Percentiles rank a stretch among this genome's conserved stretches.
Evolutionary conservation across 768 basidiomycete genomes (phyloP).

Genomic region (Lentinula aciculospora): DNA sequence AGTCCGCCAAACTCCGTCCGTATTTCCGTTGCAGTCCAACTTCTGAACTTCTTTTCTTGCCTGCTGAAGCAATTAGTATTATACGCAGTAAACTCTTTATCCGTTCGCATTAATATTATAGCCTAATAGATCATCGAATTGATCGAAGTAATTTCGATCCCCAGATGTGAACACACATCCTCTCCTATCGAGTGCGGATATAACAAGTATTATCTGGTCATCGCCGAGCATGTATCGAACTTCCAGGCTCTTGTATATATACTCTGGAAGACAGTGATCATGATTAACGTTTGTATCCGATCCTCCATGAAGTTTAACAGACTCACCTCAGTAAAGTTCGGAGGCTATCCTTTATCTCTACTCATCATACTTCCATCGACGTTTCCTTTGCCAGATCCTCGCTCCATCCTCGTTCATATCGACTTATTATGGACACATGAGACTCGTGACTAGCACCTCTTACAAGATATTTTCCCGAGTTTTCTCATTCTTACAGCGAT

Average conservation of each 20-base stretch:
- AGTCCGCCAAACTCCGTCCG: not conserved
- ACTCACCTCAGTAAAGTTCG: not conserved
- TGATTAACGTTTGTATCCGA: not conserved
- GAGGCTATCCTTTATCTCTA: not conserved
- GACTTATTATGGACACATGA: not conserved
- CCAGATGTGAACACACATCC: no score
- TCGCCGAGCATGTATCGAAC: not conserved
- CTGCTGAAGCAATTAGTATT: not conserved
- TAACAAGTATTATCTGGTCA: not conserved
- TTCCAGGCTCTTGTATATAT: not conserved
- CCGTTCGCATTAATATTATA: not conserved
- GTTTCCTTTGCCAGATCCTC: not conserved
- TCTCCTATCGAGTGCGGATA: not conserved
- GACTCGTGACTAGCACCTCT: not conserved
- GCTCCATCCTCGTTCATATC: not conserved
- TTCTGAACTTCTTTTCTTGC: not conserved
- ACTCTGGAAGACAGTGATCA: not conserved
- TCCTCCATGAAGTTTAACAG: not conserved
- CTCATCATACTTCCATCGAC: not conserved
- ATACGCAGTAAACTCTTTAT: not conserved
- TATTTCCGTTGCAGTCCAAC: not conserved
- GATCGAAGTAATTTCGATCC: no score
- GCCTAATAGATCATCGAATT: not conserved
- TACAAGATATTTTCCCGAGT: not conserved
- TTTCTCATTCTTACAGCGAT: not conserved